phyloP scores from a whole-genome alignment of 2,329 filamentous ascomycete species.

The Calonectria multiphialidica region DNA sequence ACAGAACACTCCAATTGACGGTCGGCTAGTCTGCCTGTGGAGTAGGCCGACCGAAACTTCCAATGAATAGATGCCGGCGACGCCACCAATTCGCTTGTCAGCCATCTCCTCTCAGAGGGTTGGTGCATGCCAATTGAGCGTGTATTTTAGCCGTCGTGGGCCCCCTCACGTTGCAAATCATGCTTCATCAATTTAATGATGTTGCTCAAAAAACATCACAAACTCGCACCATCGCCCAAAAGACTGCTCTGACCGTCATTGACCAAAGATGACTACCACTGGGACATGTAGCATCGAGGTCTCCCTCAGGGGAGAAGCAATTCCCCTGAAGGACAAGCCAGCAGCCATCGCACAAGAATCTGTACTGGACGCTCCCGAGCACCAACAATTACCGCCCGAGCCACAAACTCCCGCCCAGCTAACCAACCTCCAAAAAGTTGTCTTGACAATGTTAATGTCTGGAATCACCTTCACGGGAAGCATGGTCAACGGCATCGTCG shows the following conservation, averaged over 20 bases:
- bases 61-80: neutral
- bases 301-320: neutral
- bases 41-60: neutral
- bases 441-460: constrained; percentile 19
- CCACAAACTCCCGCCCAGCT: neutral
- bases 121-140: neutral
- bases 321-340: neutral
- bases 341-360: neutral
- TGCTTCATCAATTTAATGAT: no score
- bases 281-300: neutral
- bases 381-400: neutral
- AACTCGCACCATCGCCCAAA: no score
- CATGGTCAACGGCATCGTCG: constrained; percentile 42
- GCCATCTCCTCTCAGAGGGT: neutral
- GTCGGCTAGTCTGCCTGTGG: neutral
- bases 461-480: constrained; percentile 26
- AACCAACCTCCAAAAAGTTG: constrained; percentile 15
- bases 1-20: neutral
- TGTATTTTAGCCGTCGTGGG: neutral
- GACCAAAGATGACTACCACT: neutral
- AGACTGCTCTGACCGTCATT: no score
- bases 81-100: neutral
- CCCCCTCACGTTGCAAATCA: neutral
- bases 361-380: neutral
- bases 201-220: neutral